Conservation (phyloP, 768 basidiomycete genomes). For the Mrakia frigida region DNA sequence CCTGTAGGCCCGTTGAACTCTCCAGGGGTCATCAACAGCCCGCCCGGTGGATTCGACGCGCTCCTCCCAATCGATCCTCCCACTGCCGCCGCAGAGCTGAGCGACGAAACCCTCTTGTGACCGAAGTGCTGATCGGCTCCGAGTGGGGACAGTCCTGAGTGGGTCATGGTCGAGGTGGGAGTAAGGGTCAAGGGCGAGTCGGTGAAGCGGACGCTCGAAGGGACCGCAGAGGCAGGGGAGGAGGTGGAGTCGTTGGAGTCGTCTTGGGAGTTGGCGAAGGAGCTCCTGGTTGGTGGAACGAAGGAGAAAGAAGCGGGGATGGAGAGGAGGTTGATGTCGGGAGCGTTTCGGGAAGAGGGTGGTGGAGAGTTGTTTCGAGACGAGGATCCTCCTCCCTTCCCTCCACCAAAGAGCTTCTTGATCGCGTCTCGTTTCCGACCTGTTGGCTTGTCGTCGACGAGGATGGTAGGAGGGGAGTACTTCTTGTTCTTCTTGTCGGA, state of each 20-base stretch:
- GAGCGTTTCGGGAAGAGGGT: neutral
- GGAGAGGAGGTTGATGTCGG: constrained; percentile 4
- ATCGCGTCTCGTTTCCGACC: constrained; percentile 15
- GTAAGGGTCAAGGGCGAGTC: constrained; percentile 1
- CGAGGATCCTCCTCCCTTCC: neutral
- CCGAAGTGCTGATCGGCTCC: neutral
- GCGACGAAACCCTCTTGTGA: neutral
- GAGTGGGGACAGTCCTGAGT: neutral
- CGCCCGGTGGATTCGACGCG: neutral
- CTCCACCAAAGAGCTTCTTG: neutral
- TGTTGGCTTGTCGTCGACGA: constrained; percentile 4
- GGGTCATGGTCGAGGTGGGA: constrained; percentile 17
- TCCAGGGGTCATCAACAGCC: constrained; percentile 7
- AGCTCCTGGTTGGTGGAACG: neutral
- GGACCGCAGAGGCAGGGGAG: neutral
- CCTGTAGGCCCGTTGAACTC: constrained; percentile 13
- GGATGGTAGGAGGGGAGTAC: constrained; percentile 16
- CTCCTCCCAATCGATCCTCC: neutral
- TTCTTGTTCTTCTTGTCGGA: constrained; percentile 3
- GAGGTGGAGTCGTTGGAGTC: neutral
- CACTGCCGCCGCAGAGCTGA: neutral
- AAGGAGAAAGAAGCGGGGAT: neutral
- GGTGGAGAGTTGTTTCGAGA: neutral
- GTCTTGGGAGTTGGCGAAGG: neutral
- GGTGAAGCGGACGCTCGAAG: constrained; percentile 15